These are phyloP conservation scores for Talaromyces sp. DNA, from an alignment of 2,329 filamentous ascomycete species.

Conservation along the genomic window DNA sequence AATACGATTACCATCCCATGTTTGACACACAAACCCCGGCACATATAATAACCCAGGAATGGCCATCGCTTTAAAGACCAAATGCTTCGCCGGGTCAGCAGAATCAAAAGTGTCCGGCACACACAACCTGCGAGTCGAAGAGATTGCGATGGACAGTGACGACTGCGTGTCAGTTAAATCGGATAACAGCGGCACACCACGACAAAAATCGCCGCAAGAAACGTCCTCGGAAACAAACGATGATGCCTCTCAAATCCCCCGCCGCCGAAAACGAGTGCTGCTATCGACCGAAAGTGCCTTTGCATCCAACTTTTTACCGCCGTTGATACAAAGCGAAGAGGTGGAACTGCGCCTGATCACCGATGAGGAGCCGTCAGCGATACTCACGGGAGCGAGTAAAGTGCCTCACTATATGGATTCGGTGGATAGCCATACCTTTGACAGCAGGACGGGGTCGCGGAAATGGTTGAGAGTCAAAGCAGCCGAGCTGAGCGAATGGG, in stretches of 20 bases:
- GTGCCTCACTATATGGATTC: slow-evolving; percentile 37
- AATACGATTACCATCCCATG: background rate
- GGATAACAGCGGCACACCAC: background rate
- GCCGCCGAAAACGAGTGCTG: slow-evolving; percentile 26
- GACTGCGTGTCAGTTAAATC: background rate
- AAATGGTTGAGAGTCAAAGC: slow-evolving; percentile 39
- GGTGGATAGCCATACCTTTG: slow-evolving; percentile 33
- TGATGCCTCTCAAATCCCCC: background rate
- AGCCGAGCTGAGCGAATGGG: slow-evolving; percentile 73
- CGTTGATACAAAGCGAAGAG: slow-evolving; percentile 31
- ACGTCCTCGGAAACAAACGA: background rate
- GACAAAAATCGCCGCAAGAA: background rate
- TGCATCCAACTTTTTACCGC: slow-evolving; percentile 33
- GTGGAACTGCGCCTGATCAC: slow-evolving; percentile 39
- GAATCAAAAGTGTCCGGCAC: slow-evolving; percentile 1
- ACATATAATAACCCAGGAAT: slow-evolving; percentile 14
- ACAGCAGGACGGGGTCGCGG: slow-evolving; percentile 32
- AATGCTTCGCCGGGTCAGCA: background rate
- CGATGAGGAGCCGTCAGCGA: slow-evolving; percentile 31
- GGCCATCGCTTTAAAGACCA: slow-evolving; percentile 11
- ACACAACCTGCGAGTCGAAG: background rate
- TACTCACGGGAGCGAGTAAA: slow-evolving; percentile 32
- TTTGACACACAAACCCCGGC: background rate
- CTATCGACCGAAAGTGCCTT: slow-evolving; percentile 36
- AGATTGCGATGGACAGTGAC: background rate